phyloP scores from a whole-genome alignment of 2,329 filamentous ascomycete species.

The Tetracladium maxilliforme region DNA sequence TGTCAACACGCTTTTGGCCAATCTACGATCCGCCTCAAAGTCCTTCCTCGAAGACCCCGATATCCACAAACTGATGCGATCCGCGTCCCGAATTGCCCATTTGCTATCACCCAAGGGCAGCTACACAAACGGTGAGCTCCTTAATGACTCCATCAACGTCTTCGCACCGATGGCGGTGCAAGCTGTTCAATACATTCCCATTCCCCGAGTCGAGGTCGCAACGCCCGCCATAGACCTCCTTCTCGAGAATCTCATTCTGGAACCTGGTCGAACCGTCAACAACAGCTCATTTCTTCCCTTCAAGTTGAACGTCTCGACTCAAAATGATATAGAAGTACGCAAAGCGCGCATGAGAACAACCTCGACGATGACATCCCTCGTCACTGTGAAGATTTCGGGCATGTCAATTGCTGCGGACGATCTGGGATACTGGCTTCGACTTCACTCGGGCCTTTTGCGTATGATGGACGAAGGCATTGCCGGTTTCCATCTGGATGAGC shows the following conservation, averaged over 20 bases:
- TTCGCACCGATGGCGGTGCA: conserved; percentile 68
- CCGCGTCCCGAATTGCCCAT: conserved; percentile 49
- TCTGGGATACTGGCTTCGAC: conserved; percentile 76
- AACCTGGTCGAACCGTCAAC: conserved; percentile 75
- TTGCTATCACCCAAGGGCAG: conserved; percentile 53
- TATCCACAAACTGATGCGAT: conserved; percentile 52
- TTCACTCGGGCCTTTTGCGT: conserved; percentile 61
- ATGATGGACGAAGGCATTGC: conserved; percentile 74
- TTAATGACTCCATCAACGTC: conserved; percentile 63
- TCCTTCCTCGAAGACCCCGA: conserved; percentile 60
- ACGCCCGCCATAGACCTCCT: conserved; percentile 74
- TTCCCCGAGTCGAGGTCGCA: conserved; percentile 78
- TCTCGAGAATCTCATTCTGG: conserved; percentile 79
- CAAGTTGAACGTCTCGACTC: conserved; percentile 64
- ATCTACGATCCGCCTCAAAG: conserved; percentile 51
- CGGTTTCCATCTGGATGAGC: conserved; percentile 71
- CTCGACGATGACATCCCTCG: conserved; percentile 47
- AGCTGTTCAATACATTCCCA: conserved; percentile 73
- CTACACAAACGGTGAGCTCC: conserved; percentile 53
- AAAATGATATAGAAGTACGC: conserved; percentile 74
- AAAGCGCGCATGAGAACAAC: conserved; percentile 60
- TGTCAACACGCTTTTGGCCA: conserved; percentile 55
- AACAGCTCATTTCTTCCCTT: conserved; percentile 81
- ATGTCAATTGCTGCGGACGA: conserved; percentile 75
- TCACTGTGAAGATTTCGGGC: conserved; percentile 69